A percentile compares a stretch with the other conserved stretches of the same genome.
Conservation (phyloP, 2,329 filamentous ascomycete genomes). For the Phyllosticta citrichinensis region DNA sequence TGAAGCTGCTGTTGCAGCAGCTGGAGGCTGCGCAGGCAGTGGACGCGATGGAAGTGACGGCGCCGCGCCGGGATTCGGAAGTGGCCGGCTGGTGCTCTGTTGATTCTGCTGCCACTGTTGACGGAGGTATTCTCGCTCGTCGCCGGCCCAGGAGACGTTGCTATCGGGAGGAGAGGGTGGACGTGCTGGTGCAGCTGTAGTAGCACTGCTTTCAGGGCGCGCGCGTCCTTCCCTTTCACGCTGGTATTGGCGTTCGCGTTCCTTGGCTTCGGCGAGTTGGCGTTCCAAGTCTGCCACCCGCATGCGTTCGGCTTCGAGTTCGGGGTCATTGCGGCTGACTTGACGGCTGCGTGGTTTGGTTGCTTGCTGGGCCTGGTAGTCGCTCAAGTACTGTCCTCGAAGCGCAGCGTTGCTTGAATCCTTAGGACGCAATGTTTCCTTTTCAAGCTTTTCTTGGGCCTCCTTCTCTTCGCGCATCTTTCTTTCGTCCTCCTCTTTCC, state of each 20-base stretch:
- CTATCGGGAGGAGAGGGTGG: constrained; percentile 36
- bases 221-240: constrained; percentile 46
- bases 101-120: constrained; percentile 42
- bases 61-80: constrained; percentile 21
- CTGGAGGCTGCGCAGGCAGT: constrained; percentile 29
- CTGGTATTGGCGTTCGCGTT: constrained; percentile 56
- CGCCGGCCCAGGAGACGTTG: constrained; percentile 55
- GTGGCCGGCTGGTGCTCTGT: constrained; percentile 17
- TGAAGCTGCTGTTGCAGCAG: constrained; percentile 9
- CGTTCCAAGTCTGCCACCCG: constrained; percentile 73
- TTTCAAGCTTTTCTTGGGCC: constrained; percentile 54
- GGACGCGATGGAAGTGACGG: constrained; percentile 37
- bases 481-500: constrained; percentile 67
- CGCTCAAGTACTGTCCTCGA: constrained; percentile 74
- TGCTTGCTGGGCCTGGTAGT: constrained; percentile 66
- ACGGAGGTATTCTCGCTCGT: constrained; percentile 53
- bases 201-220: constrained; percentile 5
- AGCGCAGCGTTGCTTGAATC: constrained; percentile 56
- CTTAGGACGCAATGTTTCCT: constrained; percentile 55
- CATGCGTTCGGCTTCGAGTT: constrained; percentile 48
- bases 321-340: constrained; percentile 30
- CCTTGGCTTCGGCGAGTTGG: constrained; percentile 57
- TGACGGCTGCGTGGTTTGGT: constrained; percentile 25
- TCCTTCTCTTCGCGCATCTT: constrained; percentile 63
- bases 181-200: constrained; percentile 15